Percentiles rank a stretch among this genome's conserved stretches.
Conservation (phyloP, 345 rosid genomes). For the Nasturtium officinale region DNA sequence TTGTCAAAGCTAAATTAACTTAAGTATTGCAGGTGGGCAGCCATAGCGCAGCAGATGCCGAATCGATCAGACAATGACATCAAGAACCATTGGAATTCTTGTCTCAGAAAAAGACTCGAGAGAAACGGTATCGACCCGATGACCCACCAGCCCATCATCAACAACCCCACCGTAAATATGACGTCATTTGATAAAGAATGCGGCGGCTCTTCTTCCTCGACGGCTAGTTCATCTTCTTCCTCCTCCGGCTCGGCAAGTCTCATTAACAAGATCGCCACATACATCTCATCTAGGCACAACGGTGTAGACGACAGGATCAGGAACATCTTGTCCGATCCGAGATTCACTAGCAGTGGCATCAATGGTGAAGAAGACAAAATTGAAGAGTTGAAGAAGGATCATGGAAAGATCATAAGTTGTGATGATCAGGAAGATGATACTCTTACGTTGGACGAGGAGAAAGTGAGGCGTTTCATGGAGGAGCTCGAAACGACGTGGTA, state of each 20-base stretch:
- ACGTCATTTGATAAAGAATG: neutral
- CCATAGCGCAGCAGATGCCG: constrained; percentile 37
- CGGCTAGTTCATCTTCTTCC: constrained; percentile 2
- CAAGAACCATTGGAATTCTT: constrained; percentile 44
- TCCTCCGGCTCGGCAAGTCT: constrained; percentile 14
- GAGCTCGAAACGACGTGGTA: constrained; percentile 6
- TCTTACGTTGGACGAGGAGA: constrained; percentile 22
- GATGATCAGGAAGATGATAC: constrained; percentile 16
- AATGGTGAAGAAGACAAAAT: neutral
- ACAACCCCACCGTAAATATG: neutral
- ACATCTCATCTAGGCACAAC: constrained; percentile 12
- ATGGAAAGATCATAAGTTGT: neutral
- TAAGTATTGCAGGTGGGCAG: constrained; percentile 31
- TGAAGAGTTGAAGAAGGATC: constrained; percentile 9
- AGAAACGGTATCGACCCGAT: constrained; percentile 34
- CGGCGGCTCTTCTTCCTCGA: constrained; percentile 2
- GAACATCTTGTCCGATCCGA: constrained; percentile 25
- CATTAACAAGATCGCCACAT: constrained; percentile 28
- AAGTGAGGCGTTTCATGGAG: constrained; percentile 19
- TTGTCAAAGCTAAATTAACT: neutral
- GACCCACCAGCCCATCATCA: constrained; percentile 23
- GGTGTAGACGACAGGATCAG: constrained; percentile 20
- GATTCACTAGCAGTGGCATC: constrained; percentile 4
- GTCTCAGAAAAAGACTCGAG: constrained; percentile 41
- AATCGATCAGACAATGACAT: constrained; percentile 44